These are phyloP conservation scores for Tuber indicum DNA, from an alignment of 495 filamentous ascomycete genomes.

Conservation along the genomic window DNA sequence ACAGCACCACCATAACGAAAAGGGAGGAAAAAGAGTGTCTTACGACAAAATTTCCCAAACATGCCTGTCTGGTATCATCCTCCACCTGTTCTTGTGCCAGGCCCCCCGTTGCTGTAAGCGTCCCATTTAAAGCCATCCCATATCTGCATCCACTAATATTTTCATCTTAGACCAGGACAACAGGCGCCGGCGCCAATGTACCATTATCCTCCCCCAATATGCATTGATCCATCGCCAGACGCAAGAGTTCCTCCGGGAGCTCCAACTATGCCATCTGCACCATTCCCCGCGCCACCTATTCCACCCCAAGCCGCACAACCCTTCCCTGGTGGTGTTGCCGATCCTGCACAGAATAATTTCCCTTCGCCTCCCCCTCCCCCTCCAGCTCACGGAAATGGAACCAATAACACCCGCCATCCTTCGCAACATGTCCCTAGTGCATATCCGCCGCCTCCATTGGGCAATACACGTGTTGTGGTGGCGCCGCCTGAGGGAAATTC, in stretches of 20 bases:
- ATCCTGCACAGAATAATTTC: slow-evolving; percentile 13
- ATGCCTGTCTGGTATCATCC: slow-evolving; percentile 38
- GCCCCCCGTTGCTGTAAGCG: slow-evolving; percentile 22
- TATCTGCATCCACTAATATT: slow-evolving; percentile 11
- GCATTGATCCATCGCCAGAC: slow-evolving; percentile 32
- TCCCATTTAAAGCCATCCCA: neutral
- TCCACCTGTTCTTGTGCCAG: slow-evolving; percentile 33
- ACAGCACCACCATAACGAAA: neutral
- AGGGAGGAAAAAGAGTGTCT: neutral
- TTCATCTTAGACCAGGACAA: slow-evolving; percentile 22
- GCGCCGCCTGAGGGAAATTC: neutral
- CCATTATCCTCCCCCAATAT: slow-evolving; percentile 36
- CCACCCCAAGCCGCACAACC: slow-evolving; percentile 11
- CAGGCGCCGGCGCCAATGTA: slow-evolving; percentile 33
- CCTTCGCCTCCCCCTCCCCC: slow-evolving; percentile 10
- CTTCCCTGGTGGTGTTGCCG: slow-evolving; percentile 11
- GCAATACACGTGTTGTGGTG: neutral
- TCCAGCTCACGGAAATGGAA: slow-evolving; percentile 14
- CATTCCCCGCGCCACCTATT: slow-evolving; percentile 12
- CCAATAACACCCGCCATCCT: slow-evolving; percentile 12
- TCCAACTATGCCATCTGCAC: slow-evolving; percentile 6
- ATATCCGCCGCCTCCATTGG: neutral
- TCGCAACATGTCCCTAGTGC: slow-evolving; percentile 11
- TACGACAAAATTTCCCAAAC: neutral
- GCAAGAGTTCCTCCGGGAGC: slow-evolving; percentile 27